Evolutionary conservation across 257 asterid genomes (phyloP).

Genomic region (Salvia miltiorrhiza): DNA sequence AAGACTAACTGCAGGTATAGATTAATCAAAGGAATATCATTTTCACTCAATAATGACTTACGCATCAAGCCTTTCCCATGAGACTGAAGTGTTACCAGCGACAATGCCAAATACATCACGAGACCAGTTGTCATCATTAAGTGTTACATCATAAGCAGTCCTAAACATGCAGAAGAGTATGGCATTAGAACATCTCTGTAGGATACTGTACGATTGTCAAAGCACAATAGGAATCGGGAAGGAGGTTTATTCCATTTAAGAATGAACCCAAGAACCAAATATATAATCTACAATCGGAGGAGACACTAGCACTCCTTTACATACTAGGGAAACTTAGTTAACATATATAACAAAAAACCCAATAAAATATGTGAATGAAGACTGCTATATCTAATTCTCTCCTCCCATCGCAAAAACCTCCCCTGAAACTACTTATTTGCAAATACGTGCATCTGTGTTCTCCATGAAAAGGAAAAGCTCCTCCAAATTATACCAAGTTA

Average conservation of each 20-base stretch:
- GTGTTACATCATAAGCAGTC: conserved; percentile 88
- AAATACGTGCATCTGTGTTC: not conserved
- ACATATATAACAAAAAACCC: not conserved
- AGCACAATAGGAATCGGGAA: not conserved
- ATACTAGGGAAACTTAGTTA: not conserved
- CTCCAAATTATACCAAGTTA: not conserved
- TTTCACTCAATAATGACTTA: conserved; percentile 37
- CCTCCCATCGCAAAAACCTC: not conserved
- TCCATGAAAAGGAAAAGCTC: too few species aligned
- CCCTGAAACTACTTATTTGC: not conserved
- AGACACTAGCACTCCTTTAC: not conserved
- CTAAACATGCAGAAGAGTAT: conserved; percentile 34
- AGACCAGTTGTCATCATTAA: conserved; percentile 79
- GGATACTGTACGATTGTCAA: not conserved
- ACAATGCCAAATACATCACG: conserved; percentile 53
- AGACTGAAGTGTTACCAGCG: conserved; percentile 73
- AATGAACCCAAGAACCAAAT: not conserved
- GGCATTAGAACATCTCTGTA: conserved; percentile 13
- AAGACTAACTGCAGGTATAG: not conserved
- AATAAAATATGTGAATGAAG: not conserved
- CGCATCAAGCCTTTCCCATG: conserved; percentile 97
- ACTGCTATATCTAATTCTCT: not conserved
- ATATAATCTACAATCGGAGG: not conserved
- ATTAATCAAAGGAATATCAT: not conserved
- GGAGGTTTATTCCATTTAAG: conserved; percentile 5